Base-by-base conservation (phyloP, 164 flowering plant genomes). In the Berberis thunbergii region DNA sequence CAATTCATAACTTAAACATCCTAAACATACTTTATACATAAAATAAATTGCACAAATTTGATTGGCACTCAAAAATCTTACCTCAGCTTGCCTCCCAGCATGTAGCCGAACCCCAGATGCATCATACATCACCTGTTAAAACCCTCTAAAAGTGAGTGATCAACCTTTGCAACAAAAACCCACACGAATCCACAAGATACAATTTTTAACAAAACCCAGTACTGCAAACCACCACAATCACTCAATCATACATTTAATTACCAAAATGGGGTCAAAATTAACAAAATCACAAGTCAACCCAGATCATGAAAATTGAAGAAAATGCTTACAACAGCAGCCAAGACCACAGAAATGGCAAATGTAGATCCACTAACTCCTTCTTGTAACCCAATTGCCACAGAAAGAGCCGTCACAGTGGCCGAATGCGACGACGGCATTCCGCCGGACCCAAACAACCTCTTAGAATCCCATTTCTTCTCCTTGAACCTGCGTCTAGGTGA, bases 361-460 rank as follows among this genome's bases (percentile, higher is more conserved):
- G 79, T 66, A 6, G 96, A 68, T 41, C 77, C 75, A 50, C 81
- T 82, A 43, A 75, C 59, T 63, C 96, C 93, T 53, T 87, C 92
- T 70, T 82, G 81, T 12, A 89, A 70, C 42, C 89, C 92, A 59
- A 91, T 77, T 38, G 98, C 84, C 5, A 65, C 79, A 2, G 94
- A 89, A 62, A 91, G 84, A 60, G 96, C 91, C 39, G 83, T 79
- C 60, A 89, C 96, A 8, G 92, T 85, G 2, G 95, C 84, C 4
- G 96, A 87, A 84, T 89, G 96, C 52, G 96, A 84, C 11, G 95
- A 91, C 7, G 98, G 98, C 96, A 89, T 91, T 72, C 98, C 98
- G 66, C 95, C 96, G 1, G 98, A 91, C 6, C 82, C 79, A 62
- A 87, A 71, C 80, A 89, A 61, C 73, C 80, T 83, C 72, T 67